A percentile compares a stretch with the other conserved stretches of the same genome.
phyloP scores from a whole-genome alignment of 2,329 filamentous ascomycete genomes.

The Dissoconium aciculare region DNA sequence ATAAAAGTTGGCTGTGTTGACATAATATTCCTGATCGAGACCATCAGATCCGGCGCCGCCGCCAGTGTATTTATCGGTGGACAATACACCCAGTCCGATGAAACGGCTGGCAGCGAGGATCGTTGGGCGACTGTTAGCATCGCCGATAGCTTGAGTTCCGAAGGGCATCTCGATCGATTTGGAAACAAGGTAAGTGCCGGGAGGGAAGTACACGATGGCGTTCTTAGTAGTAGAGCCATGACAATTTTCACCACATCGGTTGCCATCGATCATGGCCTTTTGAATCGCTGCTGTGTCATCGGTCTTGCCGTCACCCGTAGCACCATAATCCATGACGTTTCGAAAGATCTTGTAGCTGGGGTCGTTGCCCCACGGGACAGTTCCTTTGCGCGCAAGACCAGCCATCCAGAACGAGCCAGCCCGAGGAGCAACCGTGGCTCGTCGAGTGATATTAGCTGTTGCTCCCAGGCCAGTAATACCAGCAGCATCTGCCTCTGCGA shows the following conservation, averaged over 20 bases:
- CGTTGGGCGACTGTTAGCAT: slow-evolving; percentile 50
- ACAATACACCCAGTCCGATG: too few species aligned
- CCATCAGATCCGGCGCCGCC: slow-evolving; percentile 33
- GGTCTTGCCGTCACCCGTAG: slow-evolving; percentile 46
- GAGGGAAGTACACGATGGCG: slow-evolving; percentile 78
- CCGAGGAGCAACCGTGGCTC: background rate
- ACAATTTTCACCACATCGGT: slow-evolving; percentile 34
- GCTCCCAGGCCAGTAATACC: too few species aligned
- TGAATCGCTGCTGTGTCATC: slow-evolving; percentile 90
- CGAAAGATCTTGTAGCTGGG: slow-evolving; percentile 44
- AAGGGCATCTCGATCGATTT: slow-evolving; percentile 69
- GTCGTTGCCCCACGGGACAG: too few species aligned
- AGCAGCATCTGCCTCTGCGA: too few species aligned
- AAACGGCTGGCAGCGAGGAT: too few species aligned
- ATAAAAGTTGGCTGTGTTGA: slow-evolving; percentile 35
- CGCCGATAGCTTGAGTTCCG: slow-evolving; percentile 83
- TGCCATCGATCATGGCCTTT: too few species aligned
- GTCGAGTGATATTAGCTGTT: too few species aligned
- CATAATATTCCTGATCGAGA: slow-evolving; percentile 23
- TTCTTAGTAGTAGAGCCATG: slow-evolving; percentile 68
- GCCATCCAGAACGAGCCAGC: background rate
- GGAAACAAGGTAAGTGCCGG: slow-evolving; percentile 70
- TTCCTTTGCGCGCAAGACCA: slow-evolving; percentile 1
- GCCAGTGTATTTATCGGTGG: background rate
- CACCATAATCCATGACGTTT: slow-evolving; percentile 31